Conservation (phyloP, 2,329 filamentous ascomycete genomes). For the Microdochium paspali region DNA sequence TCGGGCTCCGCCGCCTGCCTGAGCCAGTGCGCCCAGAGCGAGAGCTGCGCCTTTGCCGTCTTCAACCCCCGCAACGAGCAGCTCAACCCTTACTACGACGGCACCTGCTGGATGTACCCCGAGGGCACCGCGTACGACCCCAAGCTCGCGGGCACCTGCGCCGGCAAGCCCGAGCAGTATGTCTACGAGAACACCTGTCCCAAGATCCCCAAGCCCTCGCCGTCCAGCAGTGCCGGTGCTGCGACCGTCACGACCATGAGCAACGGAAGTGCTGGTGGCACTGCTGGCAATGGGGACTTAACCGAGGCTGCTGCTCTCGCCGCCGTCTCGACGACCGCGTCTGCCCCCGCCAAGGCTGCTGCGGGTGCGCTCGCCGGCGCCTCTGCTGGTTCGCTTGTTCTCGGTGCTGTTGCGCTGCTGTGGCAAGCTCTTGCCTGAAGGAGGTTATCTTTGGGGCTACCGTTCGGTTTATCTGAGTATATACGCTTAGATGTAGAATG, state of each 20-base stretch:
- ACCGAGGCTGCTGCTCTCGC: background rate
- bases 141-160: slow-evolving; percentile 10
- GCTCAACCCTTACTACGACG: slow-evolving; percentile 12
- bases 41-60: slow-evolving; percentile 16
- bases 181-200: slow-evolving; percentile 20
- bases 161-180: slow-evolving; percentile 14
- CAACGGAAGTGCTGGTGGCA: background rate
- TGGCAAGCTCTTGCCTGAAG: too few species aligned
- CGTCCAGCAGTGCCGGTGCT: background rate
- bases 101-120: slow-evolving; percentile 20
- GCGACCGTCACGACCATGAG: background rate
- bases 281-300: background rate
- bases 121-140: slow-evolving; percentile 13
- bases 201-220: slow-evolving; percentile 8
- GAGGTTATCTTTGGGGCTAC: too few species aligned
- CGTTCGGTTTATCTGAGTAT: too few species aligned
- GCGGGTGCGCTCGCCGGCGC: background rate
- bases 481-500: too few species aligned
- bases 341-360: background rate
- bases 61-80: slow-evolving; percentile 11
- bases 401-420: too few species aligned
- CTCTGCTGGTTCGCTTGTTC: background rate
- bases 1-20: slow-evolving; percentile 13
- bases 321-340: background rate
- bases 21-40: slow-evolving; percentile 13